These are phyloP conservation scores for Aspergillus panamensis DNA, from an alignment of 495 filamentous ascomycete genomes.

Conservation along the genomic window DNA sequence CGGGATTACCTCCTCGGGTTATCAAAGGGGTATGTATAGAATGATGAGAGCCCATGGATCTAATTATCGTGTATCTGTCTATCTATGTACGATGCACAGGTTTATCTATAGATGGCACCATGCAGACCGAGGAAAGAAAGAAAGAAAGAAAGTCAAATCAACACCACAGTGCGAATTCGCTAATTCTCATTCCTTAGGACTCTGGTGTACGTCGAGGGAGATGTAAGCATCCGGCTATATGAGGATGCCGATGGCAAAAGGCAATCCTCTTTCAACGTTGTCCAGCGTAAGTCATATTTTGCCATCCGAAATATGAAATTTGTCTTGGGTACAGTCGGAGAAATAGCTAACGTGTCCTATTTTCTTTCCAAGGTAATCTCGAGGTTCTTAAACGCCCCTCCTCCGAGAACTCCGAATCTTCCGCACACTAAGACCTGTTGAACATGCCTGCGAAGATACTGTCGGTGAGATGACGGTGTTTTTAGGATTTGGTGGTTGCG, in stretches of 20 bases:
- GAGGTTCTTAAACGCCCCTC: conserved; percentile 56
- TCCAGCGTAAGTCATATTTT: conserved; percentile 60
- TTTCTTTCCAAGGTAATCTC: conserved; percentile 45
- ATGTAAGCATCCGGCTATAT: conserved; percentile 58
- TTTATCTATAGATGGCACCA: neutral
- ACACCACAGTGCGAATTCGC: neutral
- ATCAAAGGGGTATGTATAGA: conserved; percentile 70
- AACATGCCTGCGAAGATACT: neutral
- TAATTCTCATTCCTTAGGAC: conserved; percentile 41
- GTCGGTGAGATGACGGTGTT: neutral
- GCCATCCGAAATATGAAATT: neutral
- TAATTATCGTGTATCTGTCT: neutral
- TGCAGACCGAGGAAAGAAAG: neutral
- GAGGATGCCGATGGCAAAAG: conserved; percentile 62
- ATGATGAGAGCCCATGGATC: neutral
- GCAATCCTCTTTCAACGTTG: conserved; percentile 55
- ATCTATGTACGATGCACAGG: neutral
- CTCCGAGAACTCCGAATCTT: conserved; percentile 18
- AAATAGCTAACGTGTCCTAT: conserved; percentile 7
- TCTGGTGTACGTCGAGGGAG: conserved; percentile 69
- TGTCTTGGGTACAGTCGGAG: neutral
- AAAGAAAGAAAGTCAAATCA: neutral
- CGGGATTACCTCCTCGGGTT: conserved; percentile 63
- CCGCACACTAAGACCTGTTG: conserved; percentile 1
- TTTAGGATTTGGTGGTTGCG: neutral